Evolutionary conservation across 116 monocot genomes (phyloP).

Genomic region (Cymodocea nodosa): DNA sequence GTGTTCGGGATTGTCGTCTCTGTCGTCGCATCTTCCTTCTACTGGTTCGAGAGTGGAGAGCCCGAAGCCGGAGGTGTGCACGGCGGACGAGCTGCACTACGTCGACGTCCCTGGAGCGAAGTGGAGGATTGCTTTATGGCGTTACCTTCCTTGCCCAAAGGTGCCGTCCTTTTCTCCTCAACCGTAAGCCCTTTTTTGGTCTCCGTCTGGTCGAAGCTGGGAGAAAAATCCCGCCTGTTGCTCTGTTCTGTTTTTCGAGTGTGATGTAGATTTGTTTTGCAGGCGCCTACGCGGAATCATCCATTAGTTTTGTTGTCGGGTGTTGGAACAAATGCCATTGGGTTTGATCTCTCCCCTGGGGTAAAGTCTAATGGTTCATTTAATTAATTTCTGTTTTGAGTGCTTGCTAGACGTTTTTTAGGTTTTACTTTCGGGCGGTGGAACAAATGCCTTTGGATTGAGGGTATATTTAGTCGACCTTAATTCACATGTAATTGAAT

Average conservation of each 20-base stretch:
- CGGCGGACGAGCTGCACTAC: conserved; percentile 95
- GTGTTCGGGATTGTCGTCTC: conserved; percentile 1
- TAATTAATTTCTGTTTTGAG: neutral
- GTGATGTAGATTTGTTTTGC: neutral
- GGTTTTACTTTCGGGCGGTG: too few species aligned
- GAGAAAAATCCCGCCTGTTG: neutral
- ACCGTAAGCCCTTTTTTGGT: neutral
- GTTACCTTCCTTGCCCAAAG: conserved; percentile 59
- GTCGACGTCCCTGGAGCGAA: conserved; percentile 56
- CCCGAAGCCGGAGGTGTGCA: conserved; percentile 61
- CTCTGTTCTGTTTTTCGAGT: neutral
- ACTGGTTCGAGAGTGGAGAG: conserved; percentile 11
- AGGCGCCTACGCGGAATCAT: conserved; percentile 89
- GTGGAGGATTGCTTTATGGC: conserved; percentile 91
- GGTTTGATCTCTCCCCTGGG: conserved; percentile 90
- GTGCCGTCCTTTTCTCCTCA: conserved; percentile 11
- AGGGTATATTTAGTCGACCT: too few species aligned
- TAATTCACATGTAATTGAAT: too few species aligned
- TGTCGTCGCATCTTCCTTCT: neutral
- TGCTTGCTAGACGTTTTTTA: neutral
- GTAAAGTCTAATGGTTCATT: conserved; percentile 22
- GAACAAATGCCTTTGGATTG: too few species aligned
- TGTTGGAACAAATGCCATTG: conserved; percentile 89
- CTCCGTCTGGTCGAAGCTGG: neutral
- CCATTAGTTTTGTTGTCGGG: conserved; percentile 86